Percentiles rank a stretch among this genome's conserved stretches.
Conservation (phyloP, 2,329 filamentous ascomycete genomes). For the Coniella lustricola region DNA sequence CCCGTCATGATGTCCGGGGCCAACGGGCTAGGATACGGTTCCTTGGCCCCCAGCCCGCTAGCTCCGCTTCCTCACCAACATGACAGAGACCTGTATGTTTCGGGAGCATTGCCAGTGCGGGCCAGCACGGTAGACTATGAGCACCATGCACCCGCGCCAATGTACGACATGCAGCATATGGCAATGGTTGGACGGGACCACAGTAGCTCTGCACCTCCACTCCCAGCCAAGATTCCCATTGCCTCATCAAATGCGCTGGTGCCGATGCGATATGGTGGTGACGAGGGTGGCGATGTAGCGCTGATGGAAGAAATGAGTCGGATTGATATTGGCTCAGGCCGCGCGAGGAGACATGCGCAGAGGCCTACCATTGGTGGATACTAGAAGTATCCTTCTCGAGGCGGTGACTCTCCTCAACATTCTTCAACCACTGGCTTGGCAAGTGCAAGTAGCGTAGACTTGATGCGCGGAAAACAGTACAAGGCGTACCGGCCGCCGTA, state of each 20-base stretch:
- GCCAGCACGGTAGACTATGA: constrained; percentile 49
- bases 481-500: background rate
- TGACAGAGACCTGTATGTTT: constrained; percentile 33
- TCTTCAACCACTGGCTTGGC: background rate
- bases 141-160: constrained; percentile 37
- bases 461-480: background rate
- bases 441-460: background rate
- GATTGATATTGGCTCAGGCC: constrained; percentile 58
- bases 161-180: constrained; percentile 25
- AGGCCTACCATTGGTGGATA: constrained; percentile 12
- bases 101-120: constrained; percentile 37
- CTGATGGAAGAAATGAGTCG: constrained; percentile 65
- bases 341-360: constrained; percentile 40
- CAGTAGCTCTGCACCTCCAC: constrained; percentile 42
- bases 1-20: constrained; percentile 28
- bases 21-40: constrained; percentile 23
- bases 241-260: constrained; percentile 35
- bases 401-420: background rate
- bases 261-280: constrained; percentile 19
- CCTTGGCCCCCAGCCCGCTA: constrained; percentile 36
- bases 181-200: constrained; percentile 24
- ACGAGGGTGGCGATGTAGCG: constrained; percentile 44
- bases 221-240: constrained; percentile 65
- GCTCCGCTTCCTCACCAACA: constrained; percentile 47
- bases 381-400: constrained; percentile 2